Evolutionary conservation across 768 basidiomycete species (phyloP), one percentile per base, ranked within the genome.

Genomic region (Tulasnella sp.): DNA sequence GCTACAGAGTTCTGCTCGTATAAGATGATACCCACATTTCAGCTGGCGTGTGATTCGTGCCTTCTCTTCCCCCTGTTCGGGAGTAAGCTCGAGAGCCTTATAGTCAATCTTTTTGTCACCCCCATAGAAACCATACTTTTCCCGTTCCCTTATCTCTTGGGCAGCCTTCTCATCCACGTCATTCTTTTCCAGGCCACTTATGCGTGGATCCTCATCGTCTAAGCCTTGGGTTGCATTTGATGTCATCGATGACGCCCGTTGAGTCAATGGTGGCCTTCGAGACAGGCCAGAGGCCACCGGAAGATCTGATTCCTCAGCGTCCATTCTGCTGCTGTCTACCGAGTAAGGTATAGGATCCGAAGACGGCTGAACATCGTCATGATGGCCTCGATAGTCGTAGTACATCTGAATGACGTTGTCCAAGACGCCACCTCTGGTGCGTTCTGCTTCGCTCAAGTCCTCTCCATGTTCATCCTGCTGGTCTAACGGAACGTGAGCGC

Each of bases 151-250:
- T 41, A 30, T 41, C 7, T 19, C 41, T 9, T 53, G 5, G 15
- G 5, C 34, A 38, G 34, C 34, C 34, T 38, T 34, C 17, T 53
- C 51, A 15, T 53, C 51, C 2, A 53, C 38, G 2, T 22, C 22
- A 21, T 53, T 53, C 51, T 53, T 53, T 5, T 5, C 34, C 15
- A 77, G 69, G 8, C 83, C 83, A 45, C 82, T 86, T 21, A 87
- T 72, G 45, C 77, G 74, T 51, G 84, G 85, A 68, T 89, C 86
- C 63, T 89, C 83, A 17, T 80, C 77, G 66, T 90, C 87, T 31
- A 84, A 69, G 8, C 78, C 58, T 15, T 83, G 78, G n/a, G 80
- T 80, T 49, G 73, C 69, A 51, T 71, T 41, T 30, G 51, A 53
- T 31, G 38, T 38, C 29, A 53, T 53, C 21, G 51, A 53, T 41